Percentiles rank a stretch among this genome's conserved stretches.
Evolutionary conservation across 305 asterid genomes (phyloP).

Genomic region (Solanum hybrid): DNA sequence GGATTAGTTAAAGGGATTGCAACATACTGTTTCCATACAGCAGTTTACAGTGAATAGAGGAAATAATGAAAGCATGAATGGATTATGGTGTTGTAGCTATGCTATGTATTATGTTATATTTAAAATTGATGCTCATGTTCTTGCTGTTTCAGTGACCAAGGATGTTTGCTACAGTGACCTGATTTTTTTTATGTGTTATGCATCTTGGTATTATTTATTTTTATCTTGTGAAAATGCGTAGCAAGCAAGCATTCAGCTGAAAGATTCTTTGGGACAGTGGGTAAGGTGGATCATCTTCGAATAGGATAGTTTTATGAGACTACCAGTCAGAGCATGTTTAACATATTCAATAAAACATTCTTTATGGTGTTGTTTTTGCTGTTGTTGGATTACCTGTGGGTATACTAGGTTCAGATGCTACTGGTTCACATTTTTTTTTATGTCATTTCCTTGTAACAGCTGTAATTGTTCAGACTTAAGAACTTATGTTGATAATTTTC

Average conservation of each 20-base stretch:
- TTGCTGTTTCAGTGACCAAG: not conserved
- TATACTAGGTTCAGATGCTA: not conserved
- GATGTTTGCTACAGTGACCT: not conserved
- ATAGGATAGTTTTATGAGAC: not conserved
- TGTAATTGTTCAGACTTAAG: not conserved
- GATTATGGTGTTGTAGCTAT: not conserved
- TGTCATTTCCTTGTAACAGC: not conserved
- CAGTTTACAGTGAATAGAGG: not conserved
- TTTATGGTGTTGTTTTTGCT: conserved; percentile 1
- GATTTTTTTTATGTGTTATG: not conserved
- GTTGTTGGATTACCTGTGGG: not conserved
- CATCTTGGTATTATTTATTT: not conserved
- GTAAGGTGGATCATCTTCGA: not conserved
- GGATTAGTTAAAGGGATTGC: not conserved
- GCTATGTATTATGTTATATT: not conserved
- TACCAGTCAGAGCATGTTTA: not conserved
- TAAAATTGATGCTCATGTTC: not conserved
- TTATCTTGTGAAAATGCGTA: not conserved
- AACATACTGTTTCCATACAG: not conserved
- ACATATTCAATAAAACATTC: not conserved
- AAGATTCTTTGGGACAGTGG: not conserved
- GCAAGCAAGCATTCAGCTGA: not conserved
- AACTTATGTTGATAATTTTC: not conserved
- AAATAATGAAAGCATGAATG: not conserved
- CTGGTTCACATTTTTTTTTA: not conserved